Percentiles rank a stretch among this genome's conserved stretches.
Evolutionary conservation across 768 basidiomycete genomes (phyloP).

Genomic region (Podaxis sp.): DNA sequence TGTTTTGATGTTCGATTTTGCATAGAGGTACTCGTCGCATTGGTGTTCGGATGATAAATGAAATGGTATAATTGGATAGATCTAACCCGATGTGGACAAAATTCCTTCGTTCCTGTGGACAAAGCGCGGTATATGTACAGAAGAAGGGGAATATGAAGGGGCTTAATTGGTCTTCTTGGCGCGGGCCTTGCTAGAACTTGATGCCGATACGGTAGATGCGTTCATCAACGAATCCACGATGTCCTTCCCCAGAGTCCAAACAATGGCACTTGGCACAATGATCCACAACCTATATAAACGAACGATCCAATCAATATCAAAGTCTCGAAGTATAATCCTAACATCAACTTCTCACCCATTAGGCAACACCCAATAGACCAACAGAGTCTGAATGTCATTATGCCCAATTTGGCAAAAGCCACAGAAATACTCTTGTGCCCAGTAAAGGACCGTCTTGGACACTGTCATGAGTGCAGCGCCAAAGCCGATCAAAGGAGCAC

Average conservation of each 20-base stretch:
- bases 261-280: constrained; percentile 59
- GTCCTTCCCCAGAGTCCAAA: constrained; percentile 58
- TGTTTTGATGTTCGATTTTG: not conserved
- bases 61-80: not conserved
- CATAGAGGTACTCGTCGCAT: no score
- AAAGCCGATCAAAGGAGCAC: constrained; percentile 74
- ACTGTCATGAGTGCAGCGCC: constrained; percentile 72
- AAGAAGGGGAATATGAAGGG: not conserved
- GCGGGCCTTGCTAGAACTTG: not conserved
- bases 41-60: not conserved
- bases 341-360: constrained; percentile 57
- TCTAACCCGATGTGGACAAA: not conserved
- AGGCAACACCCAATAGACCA: constrained; percentile 68
- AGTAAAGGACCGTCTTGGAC: constrained; percentile 83
- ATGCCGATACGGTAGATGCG: constrained; percentile 8
- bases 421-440: constrained; percentile 76
- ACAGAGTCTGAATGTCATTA: constrained; percentile 46
- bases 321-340: not conserved
- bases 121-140: not conserved
- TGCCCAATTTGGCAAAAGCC: constrained; percentile 72
- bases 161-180: constrained; percentile 12
- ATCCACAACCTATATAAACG: constrained; percentile 62
- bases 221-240: constrained; percentile 40
- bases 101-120: not conserved
- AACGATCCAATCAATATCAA: not conserved